Evolutionary conservation across 306 rosid genomes (phyloP), one percentile per base, ranked within the genome.

Genomic region (Heteromeles arbutifolia): DNA sequence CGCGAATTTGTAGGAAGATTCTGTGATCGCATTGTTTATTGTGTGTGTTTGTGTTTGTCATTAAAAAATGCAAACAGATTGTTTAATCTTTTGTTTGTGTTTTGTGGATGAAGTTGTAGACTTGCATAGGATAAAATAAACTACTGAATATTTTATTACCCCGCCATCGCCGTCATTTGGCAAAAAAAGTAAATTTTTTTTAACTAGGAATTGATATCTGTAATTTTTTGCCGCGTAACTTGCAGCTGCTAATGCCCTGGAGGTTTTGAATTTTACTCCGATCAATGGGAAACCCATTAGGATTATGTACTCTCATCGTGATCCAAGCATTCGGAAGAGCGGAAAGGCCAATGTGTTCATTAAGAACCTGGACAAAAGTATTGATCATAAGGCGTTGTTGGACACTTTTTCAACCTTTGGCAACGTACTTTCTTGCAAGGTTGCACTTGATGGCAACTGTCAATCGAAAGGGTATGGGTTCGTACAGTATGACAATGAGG

Each of bases 331-430:
- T 25, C 74, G 97, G 54, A 92, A 92, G 81, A 94, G 90, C 22
- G 97, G 97, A 57, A 66, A 32, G 76, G 98, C 90, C 18, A 94
- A 94, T 72, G 85, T 94, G 74, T 94, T 92, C 65, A 88, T 94
- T 17, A 90, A 94, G 85, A 88, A 88, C 54, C 80, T 94, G 74
- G 98, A 94, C 80, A 21, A 77, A 5, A 74, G 90, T 17, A 86
- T 94, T 31, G 96, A 94, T 67, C 88, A 94, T 88, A 92, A 90
- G 92, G 91, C 91, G 31, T 84, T 94, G 14, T 86, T 83, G 56
- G 97, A 91, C 67, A 90, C 93, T 67, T 94, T 94, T 84, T 82
- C 90, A 74, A 34, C 85, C 58, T 88, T 94, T 84, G 98, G 98
- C 48, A 65, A 76, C 28, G 87, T 94, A 1, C 97, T 94, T 50